phyloP scores from a whole-genome alignment of 306 rosid genomes.

The Purshia tridentata region DNA sequence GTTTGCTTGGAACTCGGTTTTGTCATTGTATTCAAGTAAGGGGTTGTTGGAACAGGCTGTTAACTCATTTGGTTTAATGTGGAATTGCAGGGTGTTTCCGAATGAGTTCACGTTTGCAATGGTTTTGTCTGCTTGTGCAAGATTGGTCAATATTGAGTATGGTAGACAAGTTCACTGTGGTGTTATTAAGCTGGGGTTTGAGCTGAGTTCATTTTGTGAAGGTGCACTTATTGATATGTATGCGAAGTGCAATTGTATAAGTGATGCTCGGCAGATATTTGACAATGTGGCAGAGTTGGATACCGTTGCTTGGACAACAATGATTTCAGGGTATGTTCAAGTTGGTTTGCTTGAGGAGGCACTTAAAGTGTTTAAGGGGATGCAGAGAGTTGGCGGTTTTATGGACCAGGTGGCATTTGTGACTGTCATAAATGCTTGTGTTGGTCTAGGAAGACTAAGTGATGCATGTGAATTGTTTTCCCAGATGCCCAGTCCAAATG shows the following conservation, averaged over 20 bases:
- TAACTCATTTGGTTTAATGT: conserved; percentile 37
- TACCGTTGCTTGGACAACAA: conserved; percentile 58
- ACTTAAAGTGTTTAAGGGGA: conserved; percentile 50
- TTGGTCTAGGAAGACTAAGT: conserved; percentile 42
- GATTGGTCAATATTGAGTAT: conserved; percentile 35
- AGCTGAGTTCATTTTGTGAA: conserved; percentile 41
- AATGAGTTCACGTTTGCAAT: conserved; percentile 56
- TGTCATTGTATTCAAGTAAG: conserved; percentile 49
- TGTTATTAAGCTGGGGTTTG: conserved; percentile 47
- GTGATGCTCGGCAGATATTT: conserved; percentile 47
- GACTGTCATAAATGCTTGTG: conserved; percentile 58
- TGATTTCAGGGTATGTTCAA: conserved; percentile 61
- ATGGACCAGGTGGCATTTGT: conserved; percentile 57
- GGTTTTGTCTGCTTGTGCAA: conserved; percentile 59
- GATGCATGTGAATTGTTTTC: conserved; percentile 52
- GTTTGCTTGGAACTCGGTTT: conserved; percentile 60
- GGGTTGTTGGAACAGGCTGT: conserved; percentile 34
- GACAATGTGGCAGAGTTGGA: conserved; percentile 42
- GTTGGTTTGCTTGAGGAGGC: conserved; percentile 56
- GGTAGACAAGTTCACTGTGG: conserved; percentile 58
- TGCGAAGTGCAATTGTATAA: conserved; percentile 51
- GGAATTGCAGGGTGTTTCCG: conserved; percentile 38
- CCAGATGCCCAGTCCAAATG: conserved; percentile 48
- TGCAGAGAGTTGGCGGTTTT: conserved; percentile 43
- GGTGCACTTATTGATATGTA: conserved; percentile 69